phyloP scores from a whole-genome alignment of 345 rosid genomes.

The Melastoma malabathricum region DNA sequence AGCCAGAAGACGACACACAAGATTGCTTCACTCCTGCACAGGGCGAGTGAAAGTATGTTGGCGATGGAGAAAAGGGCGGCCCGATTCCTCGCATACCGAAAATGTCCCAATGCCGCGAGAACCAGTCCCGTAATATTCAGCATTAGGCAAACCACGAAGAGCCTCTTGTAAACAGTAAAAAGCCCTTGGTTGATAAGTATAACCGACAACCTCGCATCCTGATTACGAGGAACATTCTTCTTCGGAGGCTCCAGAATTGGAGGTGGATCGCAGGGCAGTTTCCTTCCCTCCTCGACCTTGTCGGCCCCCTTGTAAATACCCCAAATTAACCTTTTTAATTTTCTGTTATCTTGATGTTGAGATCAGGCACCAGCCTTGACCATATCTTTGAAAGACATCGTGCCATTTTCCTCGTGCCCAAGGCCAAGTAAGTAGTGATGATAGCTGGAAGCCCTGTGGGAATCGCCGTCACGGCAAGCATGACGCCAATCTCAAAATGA shows the following conservation, averaged over 20 bases:
- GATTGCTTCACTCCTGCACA: slow-evolving; percentile 64
- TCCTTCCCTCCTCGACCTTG: slow-evolving; percentile 1
- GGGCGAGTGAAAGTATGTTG: slow-evolving; percentile 54
- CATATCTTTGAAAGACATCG: no score
- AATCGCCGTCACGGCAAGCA: no score
- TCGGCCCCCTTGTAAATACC: slow-evolving; percentile 28
- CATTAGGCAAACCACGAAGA: slow-evolving; percentile 28
- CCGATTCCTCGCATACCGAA: slow-evolving; percentile 51
- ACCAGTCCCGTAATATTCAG: slow-evolving; percentile 34
- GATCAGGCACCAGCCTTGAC: no score
- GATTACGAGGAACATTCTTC: slow-evolving; percentile 16
- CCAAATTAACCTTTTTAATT: no score
- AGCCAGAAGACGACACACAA: slow-evolving; percentile 46
- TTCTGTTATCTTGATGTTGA: no score
- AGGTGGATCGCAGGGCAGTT: no score
- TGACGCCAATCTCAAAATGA: no score
- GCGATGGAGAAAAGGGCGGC: slow-evolving; percentile 55
- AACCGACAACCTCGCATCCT: slow-evolving; percentile 42
- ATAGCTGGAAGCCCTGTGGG: no score
- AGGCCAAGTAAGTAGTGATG: no score
- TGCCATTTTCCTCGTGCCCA: no score
- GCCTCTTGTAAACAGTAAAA: slow-evolving; percentile 68
- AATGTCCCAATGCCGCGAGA: slow-evolving; percentile 46
- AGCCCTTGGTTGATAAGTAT: slow-evolving; percentile 68
- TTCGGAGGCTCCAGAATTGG: slow-evolving; percentile 7